Conservation (phyloP, 164 flowering plant species). For the Euptelea pleiosperma region DNA sequence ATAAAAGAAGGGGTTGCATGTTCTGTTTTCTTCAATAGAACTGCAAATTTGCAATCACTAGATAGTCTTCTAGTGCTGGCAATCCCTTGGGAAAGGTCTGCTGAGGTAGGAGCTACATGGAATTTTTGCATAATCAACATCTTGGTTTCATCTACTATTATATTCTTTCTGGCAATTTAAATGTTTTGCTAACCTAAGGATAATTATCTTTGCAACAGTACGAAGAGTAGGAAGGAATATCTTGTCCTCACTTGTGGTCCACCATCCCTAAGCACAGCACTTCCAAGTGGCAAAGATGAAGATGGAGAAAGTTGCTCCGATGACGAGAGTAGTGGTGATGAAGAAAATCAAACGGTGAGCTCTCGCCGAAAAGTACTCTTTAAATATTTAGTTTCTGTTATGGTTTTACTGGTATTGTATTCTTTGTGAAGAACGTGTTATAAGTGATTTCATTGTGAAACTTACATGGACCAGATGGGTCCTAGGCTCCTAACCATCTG, state of each 20-base stretch:
- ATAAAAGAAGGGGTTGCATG: no score
- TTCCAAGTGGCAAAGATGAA: slow-evolving; percentile 61
- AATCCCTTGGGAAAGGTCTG: not conserved
- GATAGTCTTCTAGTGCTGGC: not conserved
- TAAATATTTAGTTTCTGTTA: no score
- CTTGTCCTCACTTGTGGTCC: slow-evolving; percentile 94
- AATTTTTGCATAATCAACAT: not conserved
- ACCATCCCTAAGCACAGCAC: slow-evolving; percentile 54
- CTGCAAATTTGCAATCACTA: not conserved
- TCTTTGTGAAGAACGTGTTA: no score
- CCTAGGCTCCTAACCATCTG: no score
- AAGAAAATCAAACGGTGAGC: slow-evolving; percentile 60
- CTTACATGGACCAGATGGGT: no score
- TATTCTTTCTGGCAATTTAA: not conserved
- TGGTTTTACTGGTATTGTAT: no score
- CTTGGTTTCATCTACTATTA: not conserved
- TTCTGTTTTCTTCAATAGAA: not conserved
- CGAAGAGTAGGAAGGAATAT: slow-evolving; percentile 82
- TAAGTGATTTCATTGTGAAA: no score
- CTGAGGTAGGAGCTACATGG: not conserved
- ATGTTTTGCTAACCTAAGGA: not conserved
- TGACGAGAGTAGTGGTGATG: slow-evolving; percentile 69
- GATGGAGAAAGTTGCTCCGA: slow-evolving; percentile 67
- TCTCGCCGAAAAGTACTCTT: no score
- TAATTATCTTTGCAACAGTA: slow-evolving; percentile 34